Evolutionary conservation across 1,139 yeast genomes (phyloP).

Genomic region (Zygotorulaspora mrakii): DNA sequence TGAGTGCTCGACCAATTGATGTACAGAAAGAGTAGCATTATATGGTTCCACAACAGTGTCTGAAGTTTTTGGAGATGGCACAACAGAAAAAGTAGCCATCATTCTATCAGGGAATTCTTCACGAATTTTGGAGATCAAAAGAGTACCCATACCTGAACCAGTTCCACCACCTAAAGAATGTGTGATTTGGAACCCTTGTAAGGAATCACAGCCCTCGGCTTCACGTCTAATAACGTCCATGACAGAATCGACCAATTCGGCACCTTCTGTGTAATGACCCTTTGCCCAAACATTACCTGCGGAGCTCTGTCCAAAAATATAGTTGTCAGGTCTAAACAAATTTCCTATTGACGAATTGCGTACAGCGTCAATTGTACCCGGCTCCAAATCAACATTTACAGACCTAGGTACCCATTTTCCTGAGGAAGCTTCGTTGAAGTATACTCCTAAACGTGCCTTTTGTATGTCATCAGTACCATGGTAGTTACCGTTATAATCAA

Average conservation of each 20-base stretch:
- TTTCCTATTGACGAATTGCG: conserved; percentile 73
- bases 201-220: conserved; percentile 87
- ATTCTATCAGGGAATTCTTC: conserved; percentile 92
- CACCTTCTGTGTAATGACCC: conserved; percentile 95
- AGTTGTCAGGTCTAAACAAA: conserved; percentile 87
- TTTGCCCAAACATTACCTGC: conserved; percentile 97
- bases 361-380: conserved; percentile 86
- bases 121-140: conserved; percentile 72
- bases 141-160: conserved; percentile 93
- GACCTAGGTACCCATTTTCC: conserved; percentile 93
- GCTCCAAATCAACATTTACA: conserved; percentile 86
- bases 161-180: conserved; percentile 97
- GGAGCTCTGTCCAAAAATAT: conserved; percentile 81
- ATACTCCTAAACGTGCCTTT: conserved; percentile 41
- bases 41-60: conserved; percentile 94
- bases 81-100: conserved; percentile 93
- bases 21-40: conserved; percentile 88
- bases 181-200: conserved; percentile 91
- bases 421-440: conserved; percentile 66
- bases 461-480: conserved; percentile 67
- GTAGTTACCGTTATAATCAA: conserved; percentile 77
- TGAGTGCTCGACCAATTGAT: conserved; percentile 83
- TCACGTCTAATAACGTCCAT: conserved; percentile 88
- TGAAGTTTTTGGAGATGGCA: conserved; percentile 86
- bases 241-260: conserved; percentile 85